A percentile compares a stretch with the other conserved stretches of the same genome.
phyloP scores from a whole-genome alignment of 345 rosid species.

The Salix dunnii region DNA sequence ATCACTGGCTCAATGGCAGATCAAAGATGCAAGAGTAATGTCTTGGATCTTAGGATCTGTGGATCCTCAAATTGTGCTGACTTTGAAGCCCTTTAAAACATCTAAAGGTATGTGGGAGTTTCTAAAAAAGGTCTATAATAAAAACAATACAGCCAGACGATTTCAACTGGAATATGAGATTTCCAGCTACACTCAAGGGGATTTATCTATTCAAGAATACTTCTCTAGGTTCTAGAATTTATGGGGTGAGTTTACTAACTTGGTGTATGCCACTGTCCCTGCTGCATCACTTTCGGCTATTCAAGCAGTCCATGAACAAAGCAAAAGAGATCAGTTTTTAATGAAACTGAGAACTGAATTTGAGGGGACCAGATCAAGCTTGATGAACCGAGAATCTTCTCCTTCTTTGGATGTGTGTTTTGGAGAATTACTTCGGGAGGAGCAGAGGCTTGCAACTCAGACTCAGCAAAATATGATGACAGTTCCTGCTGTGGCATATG shows the following conservation, averaged over 20 bases:
- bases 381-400: conserved; percentile 2
- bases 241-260: background rate
- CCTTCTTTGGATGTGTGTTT: conserved; percentile 3
- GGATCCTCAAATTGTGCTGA: background rate
- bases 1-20: background rate
- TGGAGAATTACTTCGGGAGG: background rate
- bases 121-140: conserved; percentile 1
- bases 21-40: conserved; percentile 10
- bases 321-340: conserved; percentile 16
- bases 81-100: background rate
- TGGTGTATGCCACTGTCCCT: background rate
- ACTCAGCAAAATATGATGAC: background rate
- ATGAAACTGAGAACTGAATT: conserved; percentile 9
- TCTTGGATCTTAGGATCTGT: background rate
- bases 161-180: conserved; percentile 16
- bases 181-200: background rate
- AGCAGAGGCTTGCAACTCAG: background rate
- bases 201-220: conserved; percentile 15
- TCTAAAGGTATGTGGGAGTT: conserved; percentile 1
- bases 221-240: conserved; percentile 6
- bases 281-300: background rate
- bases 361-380: background rate
- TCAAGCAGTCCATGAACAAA: background rate
- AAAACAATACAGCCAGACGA: background rate
- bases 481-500: background rate